Evolutionary conservation across 306 rosid genomes (phyloP), one percentile per base, ranked within the genome.

Genomic region (Vicia faba): DNA sequence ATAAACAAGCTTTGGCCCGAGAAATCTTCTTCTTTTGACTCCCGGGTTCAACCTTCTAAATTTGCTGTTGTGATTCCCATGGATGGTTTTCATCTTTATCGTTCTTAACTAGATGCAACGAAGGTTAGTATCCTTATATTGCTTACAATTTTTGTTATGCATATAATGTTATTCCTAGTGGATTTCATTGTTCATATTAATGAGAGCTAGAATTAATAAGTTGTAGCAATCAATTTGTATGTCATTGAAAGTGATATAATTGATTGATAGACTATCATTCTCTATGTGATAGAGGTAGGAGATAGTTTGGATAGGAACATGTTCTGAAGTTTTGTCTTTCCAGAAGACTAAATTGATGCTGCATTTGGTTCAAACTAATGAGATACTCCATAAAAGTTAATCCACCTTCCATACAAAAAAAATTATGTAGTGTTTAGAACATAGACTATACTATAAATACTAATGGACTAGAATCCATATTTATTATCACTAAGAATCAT

Each of bases 71-170:
- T 84, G 76, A 33, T 93, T 75, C 95, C 98, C 55, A 88, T 93
- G 97, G 98, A 89, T 64, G 98, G 98, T 12, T 93, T 89, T 78
- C 96, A 89, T 83, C 91, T 86, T 63, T 89, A 93, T 75, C 88
- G 90, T 71, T 88, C 81, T 69, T 90, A 89, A 78, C 86, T 93
- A 66, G 98, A 88, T 82, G 88, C 85, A 28, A 86, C 89, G 97
- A 88, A 89, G 96, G 98, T 93, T 51, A 56, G 82, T 49, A 43
- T 64, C 38, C 45, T 80, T 73, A 23, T 61, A 19, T 7, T 53
- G 41, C 55, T 44, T 67, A 60, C 45, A 59, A 54, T 64, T 69
- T 59, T 60, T 16, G 20, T 55, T 70, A 62, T 72, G 39, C 55
- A 50, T 19, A n/a, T 33, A 36, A 33, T 74, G 68, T 76, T 75